Evolutionary conservation across 768 basidiomycete genomes (phyloP).

Genomic region (Phaffia tasmanica): DNA sequence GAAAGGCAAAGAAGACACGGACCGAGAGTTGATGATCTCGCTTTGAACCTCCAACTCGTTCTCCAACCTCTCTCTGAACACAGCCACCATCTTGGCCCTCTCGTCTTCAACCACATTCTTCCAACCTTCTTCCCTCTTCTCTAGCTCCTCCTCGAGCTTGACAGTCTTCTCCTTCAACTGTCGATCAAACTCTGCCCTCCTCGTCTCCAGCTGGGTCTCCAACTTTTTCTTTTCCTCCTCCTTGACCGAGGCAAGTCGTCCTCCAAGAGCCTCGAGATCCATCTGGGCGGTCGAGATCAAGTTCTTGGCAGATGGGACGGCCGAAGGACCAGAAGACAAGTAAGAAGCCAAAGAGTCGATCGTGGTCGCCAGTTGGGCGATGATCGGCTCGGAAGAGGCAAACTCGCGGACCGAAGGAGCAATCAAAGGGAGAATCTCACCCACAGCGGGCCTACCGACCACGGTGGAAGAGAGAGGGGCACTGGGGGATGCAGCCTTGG

Average conservation of each 20-base stretch:
- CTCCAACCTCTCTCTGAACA: conserved; percentile 77
- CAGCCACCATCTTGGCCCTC: conserved; percentile 55
- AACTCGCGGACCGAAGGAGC: conserved; percentile 68
- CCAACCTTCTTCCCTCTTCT: conserved; percentile 75
- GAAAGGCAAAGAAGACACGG: conserved; percentile 5
- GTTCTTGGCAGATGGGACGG: conserved; percentile 53
- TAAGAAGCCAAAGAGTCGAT: conserved; percentile 85
- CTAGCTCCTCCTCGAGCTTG: conserved; percentile 59
- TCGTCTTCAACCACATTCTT: conserved; percentile 70
- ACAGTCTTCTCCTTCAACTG: conserved; percentile 60
- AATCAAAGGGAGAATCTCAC: conserved; percentile 52
- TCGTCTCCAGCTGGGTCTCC: conserved; percentile 52
- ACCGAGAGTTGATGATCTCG: conserved; percentile 91
- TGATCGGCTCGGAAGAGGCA: conserved; percentile 71
- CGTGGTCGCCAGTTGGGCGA: conserved; percentile 77
- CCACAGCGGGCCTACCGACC: conserved; percentile 1
- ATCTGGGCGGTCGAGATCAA: conserved; percentile 68
- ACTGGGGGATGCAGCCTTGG: conserved; percentile 1
- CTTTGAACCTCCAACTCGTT: conserved; percentile 76
- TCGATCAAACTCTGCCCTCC: conserved; percentile 53
- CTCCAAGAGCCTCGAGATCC: conserved; percentile 66
- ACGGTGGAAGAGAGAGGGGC: conserved; percentile 8
- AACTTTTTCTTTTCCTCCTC: conserved; percentile 64
- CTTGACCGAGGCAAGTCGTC: conserved; percentile 65
- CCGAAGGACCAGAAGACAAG: conserved; percentile 57